Percentiles rank a stretch among this genome's conserved stretches.
These are phyloP conservation scores for Mortierella sp. DNA, from an alignment of 371 early-diverging fungal species.

Conservation along the genomic window DNA sequence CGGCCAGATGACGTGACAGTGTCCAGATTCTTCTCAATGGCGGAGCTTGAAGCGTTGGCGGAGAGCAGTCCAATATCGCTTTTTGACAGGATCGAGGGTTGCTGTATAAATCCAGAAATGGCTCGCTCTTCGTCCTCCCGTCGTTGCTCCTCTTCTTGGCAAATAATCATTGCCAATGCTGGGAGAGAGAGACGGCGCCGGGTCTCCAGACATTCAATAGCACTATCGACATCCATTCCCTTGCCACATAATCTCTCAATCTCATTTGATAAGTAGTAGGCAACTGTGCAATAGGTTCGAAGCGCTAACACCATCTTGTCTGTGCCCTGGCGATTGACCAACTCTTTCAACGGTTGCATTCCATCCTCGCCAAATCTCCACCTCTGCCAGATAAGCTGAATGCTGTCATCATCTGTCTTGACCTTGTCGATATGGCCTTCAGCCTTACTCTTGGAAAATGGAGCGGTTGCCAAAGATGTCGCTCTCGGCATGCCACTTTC, in stretches of 20 bases:
- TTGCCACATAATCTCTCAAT: not conserved
- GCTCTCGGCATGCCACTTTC: not conserved
- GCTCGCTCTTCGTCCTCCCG: not conserved
- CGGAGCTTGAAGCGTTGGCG: too few species aligned
- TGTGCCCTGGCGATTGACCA: not conserved
- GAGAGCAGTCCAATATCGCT: too few species aligned
- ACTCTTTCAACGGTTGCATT: not conserved
- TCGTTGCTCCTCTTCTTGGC: not conserved
- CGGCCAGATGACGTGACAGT: too few species aligned
- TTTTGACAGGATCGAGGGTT: not conserved
- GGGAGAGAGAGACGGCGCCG: not conserved
- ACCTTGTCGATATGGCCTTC: not conserved
- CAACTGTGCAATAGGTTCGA: not conserved
- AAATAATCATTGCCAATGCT: not conserved
- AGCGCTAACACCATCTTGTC: not conserved
- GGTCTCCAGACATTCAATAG: not conserved
- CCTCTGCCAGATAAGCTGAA: not conserved
- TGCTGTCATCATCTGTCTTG: not conserved
- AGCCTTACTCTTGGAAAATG: not conserved
- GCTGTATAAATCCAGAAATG: not conserved
- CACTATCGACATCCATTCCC: not conserved
- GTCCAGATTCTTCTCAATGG: too few species aligned
- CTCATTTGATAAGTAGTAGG: not conserved
- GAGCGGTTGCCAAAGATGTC: not conserved
- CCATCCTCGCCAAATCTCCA: conserved; percentile 1